A percentile compares a stretch with the other conserved stretches of the same genome.
phyloP scores from a whole-genome alignment of 2,329 filamentous ascomycete species.

The Exophiala calicioides region DNA sequence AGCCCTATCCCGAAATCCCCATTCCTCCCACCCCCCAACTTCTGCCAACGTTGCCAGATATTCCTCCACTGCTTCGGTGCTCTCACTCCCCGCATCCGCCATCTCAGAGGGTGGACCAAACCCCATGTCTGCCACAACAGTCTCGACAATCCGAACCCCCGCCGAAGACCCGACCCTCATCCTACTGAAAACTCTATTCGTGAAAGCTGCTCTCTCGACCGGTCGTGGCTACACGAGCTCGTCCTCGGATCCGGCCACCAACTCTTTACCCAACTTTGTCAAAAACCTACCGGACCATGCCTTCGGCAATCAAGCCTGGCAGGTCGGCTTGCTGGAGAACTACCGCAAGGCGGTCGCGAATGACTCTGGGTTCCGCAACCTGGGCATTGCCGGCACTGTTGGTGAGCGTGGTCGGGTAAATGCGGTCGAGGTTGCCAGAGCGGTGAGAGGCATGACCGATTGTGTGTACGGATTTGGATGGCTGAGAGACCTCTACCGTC shows the following conservation, averaged over 20 bases:
- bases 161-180: conserved; percentile 74
- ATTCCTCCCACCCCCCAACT: conserved; percentile 22
- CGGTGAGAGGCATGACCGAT: conserved; percentile 72
- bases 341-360: conserved; percentile 78
- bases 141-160: conserved; percentile 45
- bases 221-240: conserved; percentile 25
- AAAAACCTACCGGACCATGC: conserved; percentile 72
- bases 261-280: conserved; percentile 75
- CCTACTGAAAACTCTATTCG: conserved; percentile 74
- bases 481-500: conserved; percentile 75
- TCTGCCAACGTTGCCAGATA: conserved; percentile 49
- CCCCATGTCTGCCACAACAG: conserved; percentile 49
- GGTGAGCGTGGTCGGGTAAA: conserved; percentile 61
- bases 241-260: conserved; percentile 52
- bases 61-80: conserved; percentile 77
- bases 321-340: conserved; percentile 69
- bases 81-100: conserved; percentile 69
- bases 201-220: conserved; percentile 67
- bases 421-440: conserved; percentile 76
- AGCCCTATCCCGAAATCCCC: conserved; percentile 15
- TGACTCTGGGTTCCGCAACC: conserved; percentile 65
- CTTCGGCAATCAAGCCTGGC: conserved; percentile 72
- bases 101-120: conserved; percentile 26
- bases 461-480: conserved; percentile 71
- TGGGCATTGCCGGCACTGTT: conserved; percentile 50